A percentile compares a stretch with the other conserved stretches of the same genome.
Conservation (phyloP, 108 stramenopile genomes). For the Heterococcus sp. region DNA sequence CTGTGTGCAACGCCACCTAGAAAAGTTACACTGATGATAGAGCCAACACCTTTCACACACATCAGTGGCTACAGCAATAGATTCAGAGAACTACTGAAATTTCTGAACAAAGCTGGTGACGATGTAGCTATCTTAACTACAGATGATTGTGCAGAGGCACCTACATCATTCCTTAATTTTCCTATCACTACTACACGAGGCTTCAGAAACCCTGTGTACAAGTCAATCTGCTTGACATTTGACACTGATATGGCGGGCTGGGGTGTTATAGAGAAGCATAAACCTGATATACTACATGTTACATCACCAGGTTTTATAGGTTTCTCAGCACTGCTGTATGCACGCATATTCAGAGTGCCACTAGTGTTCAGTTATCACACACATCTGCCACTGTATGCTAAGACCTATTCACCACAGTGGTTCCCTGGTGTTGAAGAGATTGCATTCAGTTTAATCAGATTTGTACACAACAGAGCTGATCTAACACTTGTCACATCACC, state of each 20-base stretch:
- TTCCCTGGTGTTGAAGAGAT: conserved; percentile 74
- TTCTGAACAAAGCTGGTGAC: conserved; percentile 73
- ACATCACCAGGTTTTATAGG: conserved; percentile 84
- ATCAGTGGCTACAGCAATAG: conserved; percentile 95
- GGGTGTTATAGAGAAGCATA: conserved; percentile 68
- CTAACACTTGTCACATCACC: conserved; percentile 85
- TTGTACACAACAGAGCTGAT: conserved; percentile 79
- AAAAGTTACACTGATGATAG: conserved; percentile 27
- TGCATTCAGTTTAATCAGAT: conserved; percentile 69
- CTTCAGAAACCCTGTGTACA: conserved; percentile 88
- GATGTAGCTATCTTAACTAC: conserved; percentile 82
- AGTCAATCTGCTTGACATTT: conserved; percentile 78
- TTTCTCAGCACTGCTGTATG: conserved; percentile 63
- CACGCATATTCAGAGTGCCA: conserved; percentile 41
- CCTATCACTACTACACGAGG: conserved; percentile 78
- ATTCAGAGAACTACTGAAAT: conserved; percentile 90
- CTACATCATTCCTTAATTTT: conserved; percentile 69
- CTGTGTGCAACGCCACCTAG: conserved; percentile 20
- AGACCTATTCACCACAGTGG: conserved; percentile 70
- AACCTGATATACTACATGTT: conserved; percentile 90
- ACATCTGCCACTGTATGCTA: conserved; percentile 81
- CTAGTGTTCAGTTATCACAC: conserved; percentile 87
- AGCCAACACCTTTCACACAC: conserved; percentile 80
- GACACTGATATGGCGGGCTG: conserved; percentile 55
- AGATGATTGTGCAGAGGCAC: conserved; percentile 69